Conservation (phyloP, 2,329 filamentous ascomycete species). For the Ascochyta pisi region DNA sequence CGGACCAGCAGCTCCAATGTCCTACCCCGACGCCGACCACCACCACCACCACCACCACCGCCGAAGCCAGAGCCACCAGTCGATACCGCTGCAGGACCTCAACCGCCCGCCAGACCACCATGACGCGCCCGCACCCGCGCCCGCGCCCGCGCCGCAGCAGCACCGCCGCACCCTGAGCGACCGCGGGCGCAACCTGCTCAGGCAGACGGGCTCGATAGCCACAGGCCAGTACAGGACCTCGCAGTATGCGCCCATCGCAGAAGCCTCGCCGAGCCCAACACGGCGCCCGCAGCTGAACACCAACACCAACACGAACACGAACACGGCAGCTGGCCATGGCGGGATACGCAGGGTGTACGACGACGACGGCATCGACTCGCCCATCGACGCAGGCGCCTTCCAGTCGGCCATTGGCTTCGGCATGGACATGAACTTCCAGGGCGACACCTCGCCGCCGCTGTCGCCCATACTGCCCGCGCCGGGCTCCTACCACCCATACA, state of each 20-base stretch:
- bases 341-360: constrained; percentile 42
- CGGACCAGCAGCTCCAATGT: constrained; percentile 49
- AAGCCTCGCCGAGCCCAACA: constrained; percentile 59
- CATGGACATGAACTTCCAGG: constrained; percentile 57
- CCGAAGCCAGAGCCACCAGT: constrained; percentile 60
- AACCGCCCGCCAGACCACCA: constrained; percentile 49
- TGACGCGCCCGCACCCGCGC: constrained; percentile 34
- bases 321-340: constrained; percentile 35
- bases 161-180: constrained; percentile 57
- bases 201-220: constrained; percentile 52
- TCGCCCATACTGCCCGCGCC: constrained; percentile 26
- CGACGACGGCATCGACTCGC: constrained; percentile 44
- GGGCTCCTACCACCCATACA: constrained; percentile 53
- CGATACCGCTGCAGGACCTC: constrained; percentile 73
- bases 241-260: constrained; percentile 61
- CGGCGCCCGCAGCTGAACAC: constrained; percentile 49
- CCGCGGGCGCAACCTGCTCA: constrained; percentile 56
- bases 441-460: constrained; percentile 43
- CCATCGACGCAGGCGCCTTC: constrained; percentile 55
- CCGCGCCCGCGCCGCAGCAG: constrained; percentile 36
- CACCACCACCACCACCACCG: constrained; percentile 51
- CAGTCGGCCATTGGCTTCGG: constrained; percentile 57
- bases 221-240: constrained; percentile 48
- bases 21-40: constrained; percentile 55
- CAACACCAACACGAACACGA: constrained; percentile 7